Evolutionary conservation across 2,329 filamentous ascomycete genomes (phyloP).

Genomic region (Colletotrichum sidae): DNA sequence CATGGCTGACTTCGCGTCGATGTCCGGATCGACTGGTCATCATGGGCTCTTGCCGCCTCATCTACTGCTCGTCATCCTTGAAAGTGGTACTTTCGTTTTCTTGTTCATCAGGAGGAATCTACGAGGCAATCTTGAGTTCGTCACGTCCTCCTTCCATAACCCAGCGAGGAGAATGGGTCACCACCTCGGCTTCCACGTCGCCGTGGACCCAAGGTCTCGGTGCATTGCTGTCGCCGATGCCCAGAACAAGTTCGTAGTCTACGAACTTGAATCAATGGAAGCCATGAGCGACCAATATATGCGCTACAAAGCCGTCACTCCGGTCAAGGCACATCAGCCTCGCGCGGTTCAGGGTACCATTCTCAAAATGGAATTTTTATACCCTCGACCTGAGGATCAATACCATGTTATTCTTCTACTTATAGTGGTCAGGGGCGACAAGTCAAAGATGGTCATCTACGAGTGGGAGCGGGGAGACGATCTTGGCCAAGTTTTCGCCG

Average conservation of each 20-base stretch:
- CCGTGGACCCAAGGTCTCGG: conserved; percentile 80
- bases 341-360: conserved; percentile 77
- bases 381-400: conserved; percentile 74
- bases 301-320: conserved; percentile 59
- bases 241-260: conserved; percentile 78
- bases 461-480: conserved; percentile 69
- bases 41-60: conserved; percentile 74
- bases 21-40: conserved; percentile 20
- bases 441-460: conserved; percentile 66
- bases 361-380: conserved; percentile 87
- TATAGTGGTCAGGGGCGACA: conserved; percentile 61
- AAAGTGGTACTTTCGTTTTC: conserved; percentile 80
- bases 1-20: conserved; percentile 46
- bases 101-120: conserved; percentile 70
- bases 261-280: conserved; percentile 71
- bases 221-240: conserved; percentile 77
- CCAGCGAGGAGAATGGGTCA: conserved; percentile 63
- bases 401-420: conserved; percentile 83
- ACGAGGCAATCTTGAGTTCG: conserved; percentile 67
- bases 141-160: conserved; percentile 68
- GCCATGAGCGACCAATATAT: conserved; percentile 63
- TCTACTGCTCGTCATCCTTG: conserved; percentile 80
- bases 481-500: conserved; percentile 56
- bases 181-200: conserved; percentile 72
- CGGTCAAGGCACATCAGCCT: conserved; percentile 63